Evolutionary conservation across 2,329 filamentous ascomycete genomes (phyloP).

Genomic region (Pestalotiopsis sp.): DNA sequence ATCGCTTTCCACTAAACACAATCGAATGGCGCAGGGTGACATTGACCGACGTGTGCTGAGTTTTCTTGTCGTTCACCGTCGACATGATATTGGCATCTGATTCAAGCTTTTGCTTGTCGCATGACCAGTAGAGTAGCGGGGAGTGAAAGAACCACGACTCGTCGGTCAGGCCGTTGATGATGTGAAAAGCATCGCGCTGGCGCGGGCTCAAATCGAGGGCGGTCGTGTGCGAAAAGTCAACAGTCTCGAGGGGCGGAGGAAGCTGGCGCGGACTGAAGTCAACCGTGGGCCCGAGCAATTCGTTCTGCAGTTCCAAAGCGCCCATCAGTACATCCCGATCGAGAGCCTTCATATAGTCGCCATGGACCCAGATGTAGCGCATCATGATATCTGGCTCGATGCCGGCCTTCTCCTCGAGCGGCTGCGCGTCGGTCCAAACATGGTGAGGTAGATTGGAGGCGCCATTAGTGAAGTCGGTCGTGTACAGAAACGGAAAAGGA

Average conservation of each 20-base stretch:
- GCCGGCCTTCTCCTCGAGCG: constrained; percentile 54
- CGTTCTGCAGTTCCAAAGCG: constrained; percentile 72
- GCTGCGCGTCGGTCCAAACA: constrained; percentile 78
- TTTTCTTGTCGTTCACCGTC: constrained; percentile 70
- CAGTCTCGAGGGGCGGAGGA: constrained; percentile 10
- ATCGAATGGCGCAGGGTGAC: constrained; percentile 77
- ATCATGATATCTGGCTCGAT: constrained; percentile 73
- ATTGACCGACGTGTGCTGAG: constrained; percentile 68
- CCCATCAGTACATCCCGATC: constrained; percentile 65
- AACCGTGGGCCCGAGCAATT: constrained; percentile 64
- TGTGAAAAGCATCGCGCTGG: constrained; percentile 59
- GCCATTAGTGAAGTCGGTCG: constrained; percentile 71
- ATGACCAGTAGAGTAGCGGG: constrained; percentile 81
- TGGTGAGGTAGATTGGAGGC: constrained; percentile 75
- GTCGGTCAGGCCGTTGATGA: constrained; percentile 61
- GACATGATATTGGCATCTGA: constrained; percentile 64
- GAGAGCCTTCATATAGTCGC: constrained; percentile 78
- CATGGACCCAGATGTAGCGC: constrained; percentile 82
- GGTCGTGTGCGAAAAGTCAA: constrained; percentile 24
- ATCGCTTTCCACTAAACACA: constrained; percentile 81
- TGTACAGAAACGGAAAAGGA: constrained; percentile 75
- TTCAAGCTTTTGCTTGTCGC: constrained; percentile 60
- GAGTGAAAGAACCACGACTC: constrained; percentile 80
- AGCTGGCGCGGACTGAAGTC: constrained; percentile 54
- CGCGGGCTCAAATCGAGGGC: constrained; percentile 40